Conservation (phyloP, 106 monocot species). For the Acanthochlamys bracteata region DNA sequence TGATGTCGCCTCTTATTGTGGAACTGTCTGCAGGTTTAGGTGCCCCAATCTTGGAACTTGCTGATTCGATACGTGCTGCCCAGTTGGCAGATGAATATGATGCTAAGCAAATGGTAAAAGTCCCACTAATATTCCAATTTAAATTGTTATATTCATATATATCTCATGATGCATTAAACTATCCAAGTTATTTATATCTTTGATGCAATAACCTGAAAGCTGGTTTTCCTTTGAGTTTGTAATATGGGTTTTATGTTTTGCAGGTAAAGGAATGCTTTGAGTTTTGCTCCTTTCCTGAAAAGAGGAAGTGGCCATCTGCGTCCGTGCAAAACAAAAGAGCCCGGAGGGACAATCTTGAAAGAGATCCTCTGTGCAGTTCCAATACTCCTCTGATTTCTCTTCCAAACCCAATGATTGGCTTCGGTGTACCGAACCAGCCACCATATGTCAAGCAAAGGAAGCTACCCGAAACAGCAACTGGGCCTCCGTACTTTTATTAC, state of each 20-base stretch:
- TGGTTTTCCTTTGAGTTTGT: too few relatives aligned
- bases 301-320: slow-evolving; percentile 1
- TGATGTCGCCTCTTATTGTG: background rate
- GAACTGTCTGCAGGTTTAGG: slow-evolving; percentile 13
- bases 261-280: background rate
- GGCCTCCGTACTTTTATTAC: slow-evolving; percentile 85
- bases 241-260: background rate
- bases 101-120: slow-evolving; percentile 12
- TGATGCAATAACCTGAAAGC: background rate
- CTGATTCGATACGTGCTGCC: slow-evolving; percentile 54
- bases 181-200: background rate
- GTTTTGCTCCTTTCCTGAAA: background rate
- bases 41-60: slow-evolving; percentile 45
- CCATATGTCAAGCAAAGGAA: slow-evolving; percentile 14
- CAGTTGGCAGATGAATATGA: slow-evolving; percentile 32
- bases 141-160: background rate
- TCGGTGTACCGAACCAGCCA: slow-evolving; percentile 44
- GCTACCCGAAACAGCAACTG: slow-evolving; percentile 50
- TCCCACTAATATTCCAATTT: background rate
- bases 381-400: slow-evolving; percentile 13
- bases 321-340: background rate
- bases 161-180: background rate
- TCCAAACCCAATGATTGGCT: slow-evolving; percentile 81
- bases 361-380: too few relatives aligned
- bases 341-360: background rate